Percentiles rank a stretch among this genome's conserved stretches.
Evolutionary conservation across 805 yeast genomes (phyloP).

Genomic region (Metschnikowia similis): DNA sequence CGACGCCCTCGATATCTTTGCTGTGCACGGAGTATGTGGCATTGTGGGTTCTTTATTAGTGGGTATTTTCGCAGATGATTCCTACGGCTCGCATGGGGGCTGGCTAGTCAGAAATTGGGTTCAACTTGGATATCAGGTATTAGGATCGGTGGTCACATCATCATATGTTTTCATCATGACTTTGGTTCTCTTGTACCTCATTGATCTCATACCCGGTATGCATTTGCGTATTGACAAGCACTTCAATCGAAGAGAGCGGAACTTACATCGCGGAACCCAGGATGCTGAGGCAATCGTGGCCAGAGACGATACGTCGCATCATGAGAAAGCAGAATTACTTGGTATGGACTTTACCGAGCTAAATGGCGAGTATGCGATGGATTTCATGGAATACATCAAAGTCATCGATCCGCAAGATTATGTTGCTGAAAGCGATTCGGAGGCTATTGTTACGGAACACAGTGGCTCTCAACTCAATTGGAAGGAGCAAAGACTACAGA

Average conservation of each 20-base stretch:
- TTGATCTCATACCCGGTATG: slow-evolving; percentile 38
- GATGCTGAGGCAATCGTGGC: slow-evolving; percentile 1
- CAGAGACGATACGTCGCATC: slow-evolving; percentile 9
- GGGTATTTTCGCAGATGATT: slow-evolving; percentile 35
- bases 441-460: slow-evolving; percentile 3
- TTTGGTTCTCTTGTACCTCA: slow-evolving; percentile 28
- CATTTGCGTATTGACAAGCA: slow-evolving; percentile 40
- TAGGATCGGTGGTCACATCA: slow-evolving; percentile 33
- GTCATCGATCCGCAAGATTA: slow-evolving; percentile 34
- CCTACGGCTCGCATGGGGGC: slow-evolving; percentile 34
- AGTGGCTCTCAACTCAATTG: neutral
- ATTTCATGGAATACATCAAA: slow-evolving; percentile 38
- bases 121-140: slow-evolving; percentile 37
- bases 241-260: slow-evolving; percentile 30
- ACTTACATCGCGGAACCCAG: slow-evolving; percentile 6
- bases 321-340: slow-evolving; percentile 23
- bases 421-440: slow-evolving; percentile 14
- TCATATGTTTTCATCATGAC: slow-evolving; percentile 32
- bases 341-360: slow-evolving; percentile 40
- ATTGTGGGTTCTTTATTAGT: slow-evolving; percentile 37
- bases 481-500: neutral
- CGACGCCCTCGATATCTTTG: slow-evolving; percentile 42
- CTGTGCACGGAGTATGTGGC: slow-evolving; percentile 42
- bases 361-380: slow-evolving; percentile 38
- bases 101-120: slow-evolving; percentile 40